Percentiles rank a stretch among this genome's conserved stretches.
Evolutionary conservation across 164 flowering plant genomes (phyloP).

Genomic region (Berberis vulgaris): DNA sequence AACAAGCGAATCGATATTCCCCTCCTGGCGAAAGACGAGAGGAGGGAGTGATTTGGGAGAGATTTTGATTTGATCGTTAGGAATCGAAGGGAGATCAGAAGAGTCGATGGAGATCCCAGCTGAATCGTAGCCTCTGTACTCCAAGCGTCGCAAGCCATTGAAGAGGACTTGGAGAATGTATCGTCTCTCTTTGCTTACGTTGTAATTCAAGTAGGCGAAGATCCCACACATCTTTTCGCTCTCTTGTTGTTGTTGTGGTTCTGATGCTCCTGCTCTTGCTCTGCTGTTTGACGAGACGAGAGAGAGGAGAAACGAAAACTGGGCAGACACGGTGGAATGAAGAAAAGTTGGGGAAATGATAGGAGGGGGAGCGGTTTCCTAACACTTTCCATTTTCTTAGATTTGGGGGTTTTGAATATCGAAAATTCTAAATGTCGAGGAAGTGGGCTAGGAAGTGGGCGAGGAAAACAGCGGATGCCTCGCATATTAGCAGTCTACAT

Average conservation of each 20-base stretch:
- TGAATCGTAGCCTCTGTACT: constrained; percentile 96
- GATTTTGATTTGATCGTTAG: background rate
- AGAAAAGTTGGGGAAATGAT: too few species aligned
- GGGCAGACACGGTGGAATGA: too few species aligned
- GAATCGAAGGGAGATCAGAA: constrained; percentile 8
- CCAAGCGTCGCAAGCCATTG: constrained; percentile 85
- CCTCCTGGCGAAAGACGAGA: constrained; percentile 83
- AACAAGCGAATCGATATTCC: constrained; percentile 91
- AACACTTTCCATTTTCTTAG: too few species aligned
- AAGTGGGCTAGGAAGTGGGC: too few species aligned
- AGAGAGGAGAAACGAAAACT: too few species aligned
- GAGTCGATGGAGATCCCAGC: constrained; percentile 83
- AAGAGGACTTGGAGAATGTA: constrained; percentile 78
- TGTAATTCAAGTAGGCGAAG: constrained; percentile 83
- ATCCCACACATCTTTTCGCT: constrained; percentile 78
- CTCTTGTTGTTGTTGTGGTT: background rate
- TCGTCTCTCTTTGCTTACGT: constrained; percentile 60
- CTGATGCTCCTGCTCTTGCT: background rate
- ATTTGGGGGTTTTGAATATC: too few species aligned
- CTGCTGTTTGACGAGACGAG: too few species aligned
- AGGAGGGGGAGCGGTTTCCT: too few species aligned
- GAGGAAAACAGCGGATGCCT: too few species aligned
- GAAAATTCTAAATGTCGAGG: too few species aligned
- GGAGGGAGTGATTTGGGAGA: constrained; percentile 15
- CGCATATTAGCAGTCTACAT: too few species aligned